A percentile compares a stretch with the other conserved stretches of the same genome.
These are phyloP conservation scores for Bryoerythrophyllum caledonicum DNA, from an alignment of 225 moss, liverwort and hornwort species.

Conservation along the genomic window DNA sequence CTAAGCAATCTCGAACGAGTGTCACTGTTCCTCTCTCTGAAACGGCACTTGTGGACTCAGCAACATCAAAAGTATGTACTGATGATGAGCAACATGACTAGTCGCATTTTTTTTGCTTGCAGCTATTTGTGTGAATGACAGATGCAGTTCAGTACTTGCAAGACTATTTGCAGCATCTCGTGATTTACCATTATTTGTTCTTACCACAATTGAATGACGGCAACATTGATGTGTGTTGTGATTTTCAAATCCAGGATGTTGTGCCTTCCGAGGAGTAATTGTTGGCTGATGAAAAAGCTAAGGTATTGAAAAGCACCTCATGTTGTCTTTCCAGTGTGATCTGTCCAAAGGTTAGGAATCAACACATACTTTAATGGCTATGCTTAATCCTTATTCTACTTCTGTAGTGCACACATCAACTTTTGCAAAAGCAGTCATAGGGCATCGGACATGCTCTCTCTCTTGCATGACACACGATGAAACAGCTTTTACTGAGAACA, in stretches of 20 bases:
- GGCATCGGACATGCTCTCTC: neutral
- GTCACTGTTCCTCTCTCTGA: slow-evolving; percentile 73
- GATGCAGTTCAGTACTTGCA: slow-evolving; percentile 12
- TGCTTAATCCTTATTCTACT: slow-evolving; percentile 8
- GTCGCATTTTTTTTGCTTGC: slow-evolving; percentile 6
- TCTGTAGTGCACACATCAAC: slow-evolving; percentile 13
- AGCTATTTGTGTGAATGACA: neutral
- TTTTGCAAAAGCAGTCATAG: neutral
- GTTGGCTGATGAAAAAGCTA: slow-evolving; percentile 33
- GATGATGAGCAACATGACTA: neutral
- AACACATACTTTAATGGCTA: neutral
- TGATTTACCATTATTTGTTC: neutral
- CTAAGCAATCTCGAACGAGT: slow-evolving; percentile 60
- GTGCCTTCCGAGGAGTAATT: slow-evolving; percentile 23
- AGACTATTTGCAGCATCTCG: neutral
- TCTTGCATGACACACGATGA: slow-evolving; percentile 48
- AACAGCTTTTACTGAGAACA: slow-evolving; percentile 57
- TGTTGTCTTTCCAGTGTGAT: slow-evolving; percentile 1
- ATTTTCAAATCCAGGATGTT: slow-evolving; percentile 31
- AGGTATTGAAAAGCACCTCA: slow-evolving; percentile 29
- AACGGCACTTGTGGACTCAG: slow-evolving; percentile 63
- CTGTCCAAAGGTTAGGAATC: neutral
- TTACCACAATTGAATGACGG: neutral
- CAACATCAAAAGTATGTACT: slow-evolving; percentile 62
- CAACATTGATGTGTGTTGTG: slow-evolving; percentile 22